phyloP scores from a whole-genome alignment of 2,329 filamentous ascomycete genomes.

The Penicillium polonicum region DNA sequence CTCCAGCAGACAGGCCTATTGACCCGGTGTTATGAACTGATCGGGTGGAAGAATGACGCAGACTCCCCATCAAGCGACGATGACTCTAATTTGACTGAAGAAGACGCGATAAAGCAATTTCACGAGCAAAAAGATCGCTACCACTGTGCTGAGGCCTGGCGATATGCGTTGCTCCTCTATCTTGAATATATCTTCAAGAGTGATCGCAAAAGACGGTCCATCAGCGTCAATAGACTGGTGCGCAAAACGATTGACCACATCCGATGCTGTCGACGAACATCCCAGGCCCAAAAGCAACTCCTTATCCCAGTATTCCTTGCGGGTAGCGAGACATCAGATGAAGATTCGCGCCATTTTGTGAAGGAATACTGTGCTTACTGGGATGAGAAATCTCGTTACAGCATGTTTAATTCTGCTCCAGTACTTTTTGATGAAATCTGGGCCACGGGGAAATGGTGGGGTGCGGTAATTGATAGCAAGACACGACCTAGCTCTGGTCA shows the following conservation, averaged over 20 bases:
- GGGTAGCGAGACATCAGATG: conserved; percentile 28
- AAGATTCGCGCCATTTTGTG: conserved; percentile 23
- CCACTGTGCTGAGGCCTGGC: conserved; percentile 39
- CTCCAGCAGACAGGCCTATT: no score
- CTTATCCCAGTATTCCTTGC: conserved; percentile 41
- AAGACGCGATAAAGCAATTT: conserved; percentile 18
- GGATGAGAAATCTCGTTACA: conserved; percentile 32
- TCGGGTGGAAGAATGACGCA: background rate
- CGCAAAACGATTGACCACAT: conserved; percentile 34
- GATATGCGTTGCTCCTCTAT: conserved; percentile 35
- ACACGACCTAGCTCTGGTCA: background rate
- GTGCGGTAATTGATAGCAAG: conserved; percentile 20
- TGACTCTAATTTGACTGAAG: background rate
- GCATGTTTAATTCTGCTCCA: conserved; percentile 30
- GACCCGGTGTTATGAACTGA: background rate
- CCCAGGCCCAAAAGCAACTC: conserved; percentile 38
- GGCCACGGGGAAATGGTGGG: conserved; percentile 19
- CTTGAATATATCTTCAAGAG: conserved; percentile 33
- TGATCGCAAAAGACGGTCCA: conserved; percentile 7
- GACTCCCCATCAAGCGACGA: background rate
- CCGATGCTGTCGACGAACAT: conserved; percentile 29
- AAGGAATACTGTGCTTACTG: conserved; percentile 35
- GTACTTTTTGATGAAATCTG: conserved; percentile 25
- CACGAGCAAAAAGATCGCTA: conserved; percentile 27
- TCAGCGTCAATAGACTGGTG: conserved; percentile 21